Base-by-base conservation (phyloP, 2,329 filamentous ascomycete genomes). In the Talaromyces pinophilus region DNA sequence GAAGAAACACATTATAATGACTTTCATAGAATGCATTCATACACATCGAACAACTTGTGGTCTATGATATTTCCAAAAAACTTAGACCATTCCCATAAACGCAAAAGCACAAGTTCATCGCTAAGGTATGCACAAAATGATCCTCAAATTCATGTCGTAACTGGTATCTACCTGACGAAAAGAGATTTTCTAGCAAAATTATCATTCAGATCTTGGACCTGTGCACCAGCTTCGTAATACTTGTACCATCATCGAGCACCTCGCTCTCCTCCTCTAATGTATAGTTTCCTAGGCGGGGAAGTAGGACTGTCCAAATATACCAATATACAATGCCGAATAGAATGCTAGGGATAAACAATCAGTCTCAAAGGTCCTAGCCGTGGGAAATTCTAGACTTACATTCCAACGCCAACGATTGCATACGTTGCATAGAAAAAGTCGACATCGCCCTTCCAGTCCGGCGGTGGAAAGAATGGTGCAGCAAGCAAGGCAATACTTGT, bases 191-290 rank as follows among this genome's bases (percentile, higher is more conserved):
- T 1, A 11, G 17, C 15, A 10, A 35, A 55, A n/a, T 33, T 35
- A 10, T 15, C 6, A 4, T 30, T 55, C 30, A 55, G 15, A 11
- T 35, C 17, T 35, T 55, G 52, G 28, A 19, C 17, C 67, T 67
- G 6, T 75, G 74, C 6, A 82, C 75, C 5, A 91, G 78, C 67
- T 82, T 86, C 0, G 87, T 91, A 62, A 92, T 83, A 1, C 82
- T 84, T 0, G 88, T 92, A 0, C 90, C 90, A 75, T 92, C 90
- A 25, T 82, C 81, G 22, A 92, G 75, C 0, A 87, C 79, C 44
- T 85, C 84, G 2, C 80, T 80, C 65, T 85, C 82, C 70, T 92
- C 89, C 71, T 90, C 87, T 1, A 92, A 76, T 15, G 74, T 82
- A 72, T 90, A 91, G 0, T 84, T 83, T 61, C 84, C 81, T 77